phyloP scores from a whole-genome alignment of 768 basidiomycete species.

The Mycena filopes region DNA sequence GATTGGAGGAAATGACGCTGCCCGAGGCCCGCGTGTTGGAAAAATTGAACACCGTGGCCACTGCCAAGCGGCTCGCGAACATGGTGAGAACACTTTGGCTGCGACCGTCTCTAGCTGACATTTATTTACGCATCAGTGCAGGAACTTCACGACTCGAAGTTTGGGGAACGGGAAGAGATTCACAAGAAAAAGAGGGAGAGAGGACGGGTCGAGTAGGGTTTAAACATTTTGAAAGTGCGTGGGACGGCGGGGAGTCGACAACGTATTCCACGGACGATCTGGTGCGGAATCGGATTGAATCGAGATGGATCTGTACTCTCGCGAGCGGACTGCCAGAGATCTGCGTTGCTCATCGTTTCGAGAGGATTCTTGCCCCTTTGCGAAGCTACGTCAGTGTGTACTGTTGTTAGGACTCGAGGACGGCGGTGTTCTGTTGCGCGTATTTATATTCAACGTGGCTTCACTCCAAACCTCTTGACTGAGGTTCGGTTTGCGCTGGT shows the following conservation, averaged over 20 bases:
- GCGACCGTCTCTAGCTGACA: conserved; percentile 15
- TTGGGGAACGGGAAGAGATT: conserved; percentile 89
- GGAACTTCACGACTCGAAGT: conserved; percentile 89
- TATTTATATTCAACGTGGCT: background rate
- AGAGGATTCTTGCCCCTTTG: too few species aligned
- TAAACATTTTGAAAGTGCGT: too few species aligned
- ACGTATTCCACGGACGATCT: too few species aligned
- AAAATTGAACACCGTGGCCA: conserved; percentile 88
- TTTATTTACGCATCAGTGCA: conserved; percentile 38
- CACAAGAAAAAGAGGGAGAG: conserved; percentile 66
- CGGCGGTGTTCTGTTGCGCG: too few species aligned
- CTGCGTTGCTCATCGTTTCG: too few species aligned
- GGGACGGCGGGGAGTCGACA: too few species aligned
- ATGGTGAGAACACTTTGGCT: conserved; percentile 71
- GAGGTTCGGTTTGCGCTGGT: background rate
- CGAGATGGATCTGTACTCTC: too few species aligned
- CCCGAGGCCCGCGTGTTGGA: conserved; percentile 87
- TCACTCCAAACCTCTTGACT: background rate
- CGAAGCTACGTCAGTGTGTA: conserved; percentile 24
- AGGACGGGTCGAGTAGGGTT: background rate
- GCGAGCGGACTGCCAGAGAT: too few species aligned
- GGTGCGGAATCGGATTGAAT: too few species aligned
- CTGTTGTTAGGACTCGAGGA: background rate
- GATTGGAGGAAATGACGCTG: conserved; percentile 77
- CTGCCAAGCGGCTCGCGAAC: conserved; percentile 91